Evolutionary conservation across 2,329 filamentous ascomycete genomes (phyloP).

Genomic region (Ambrosiella beaveri): DNA sequence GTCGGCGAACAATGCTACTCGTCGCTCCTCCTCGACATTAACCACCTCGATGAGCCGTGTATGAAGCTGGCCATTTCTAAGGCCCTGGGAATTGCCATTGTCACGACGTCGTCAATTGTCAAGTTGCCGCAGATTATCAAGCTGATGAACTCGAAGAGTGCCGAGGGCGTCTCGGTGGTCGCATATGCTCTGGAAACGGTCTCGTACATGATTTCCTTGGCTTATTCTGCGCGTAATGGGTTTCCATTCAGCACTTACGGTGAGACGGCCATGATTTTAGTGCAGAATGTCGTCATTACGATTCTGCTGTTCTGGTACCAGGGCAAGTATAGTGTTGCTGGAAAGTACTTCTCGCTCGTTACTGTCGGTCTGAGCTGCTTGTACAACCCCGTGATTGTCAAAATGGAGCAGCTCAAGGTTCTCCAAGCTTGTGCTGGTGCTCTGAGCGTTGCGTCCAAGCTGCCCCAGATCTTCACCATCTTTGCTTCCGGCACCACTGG

Average conservation of each 20-base stretch:
- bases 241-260: conserved; percentile 96
- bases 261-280: conserved; percentile 80
- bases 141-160: conserved; percentile 62
- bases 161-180: conserved; percentile 72
- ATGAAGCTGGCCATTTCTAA: conserved; percentile 84
- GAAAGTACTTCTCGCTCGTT: conserved; percentile 49
- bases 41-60: conserved; percentile 60
- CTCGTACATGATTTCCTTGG: conserved; percentile 72
- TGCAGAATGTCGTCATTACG: conserved; percentile 81
- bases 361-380: conserved; percentile 44
- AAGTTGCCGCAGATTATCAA: conserved; percentile 97
- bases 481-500: conserved; percentile 76
- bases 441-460: conserved; percentile 73
- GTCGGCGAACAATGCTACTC: conserved; percentile 75
- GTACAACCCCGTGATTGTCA: conserved; percentile 47
- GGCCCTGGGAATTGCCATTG: conserved; percentile 81
- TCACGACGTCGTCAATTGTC: conserved; percentile 75
- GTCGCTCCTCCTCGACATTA: conserved; percentile 68
- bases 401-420: conserved; percentile 49
- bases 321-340: conserved; percentile 49
- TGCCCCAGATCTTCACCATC: conserved; percentile 82
- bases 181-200: conserved; percentile 85
- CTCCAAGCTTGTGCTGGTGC: conserved; percentile 73
- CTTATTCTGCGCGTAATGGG: conserved; percentile 78
- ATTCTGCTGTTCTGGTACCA: conserved; percentile 74